Conservation (phyloP, 1,284 basidiomycete species). For the Irpex sp. region DNA sequence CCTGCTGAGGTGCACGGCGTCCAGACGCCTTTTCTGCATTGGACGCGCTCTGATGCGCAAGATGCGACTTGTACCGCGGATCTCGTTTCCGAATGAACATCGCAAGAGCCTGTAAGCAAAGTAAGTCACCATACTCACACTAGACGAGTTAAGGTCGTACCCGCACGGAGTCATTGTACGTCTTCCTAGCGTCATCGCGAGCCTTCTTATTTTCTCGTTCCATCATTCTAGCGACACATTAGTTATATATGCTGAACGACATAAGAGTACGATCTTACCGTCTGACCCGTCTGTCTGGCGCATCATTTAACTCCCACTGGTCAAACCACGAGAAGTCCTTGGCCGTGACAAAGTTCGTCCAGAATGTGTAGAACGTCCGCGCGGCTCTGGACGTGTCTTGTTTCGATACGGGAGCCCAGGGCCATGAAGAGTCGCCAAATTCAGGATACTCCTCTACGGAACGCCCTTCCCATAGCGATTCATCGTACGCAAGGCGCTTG, state of each 20-base stretch:
- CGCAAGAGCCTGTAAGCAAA: conserved; percentile 62
- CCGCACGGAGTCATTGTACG: conserved; percentile 91
- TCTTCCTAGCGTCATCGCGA: conserved; percentile 81
- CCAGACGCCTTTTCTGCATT: conserved; percentile 28
- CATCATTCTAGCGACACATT: conserved; percentile 60
- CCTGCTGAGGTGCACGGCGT: conserved; percentile 6
- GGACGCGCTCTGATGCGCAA: conserved; percentile 36
- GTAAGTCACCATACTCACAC: not conserved
- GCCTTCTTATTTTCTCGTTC: conserved; percentile 96
- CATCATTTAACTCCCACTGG: conserved; percentile 80
- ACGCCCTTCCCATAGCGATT: conserved; percentile 55
- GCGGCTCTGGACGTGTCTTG: conserved; percentile 43
- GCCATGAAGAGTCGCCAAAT: conserved; percentile 81
- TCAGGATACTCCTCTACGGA: conserved; percentile 56
- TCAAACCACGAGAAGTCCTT: conserved; percentile 94
- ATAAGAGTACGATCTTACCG: conserved; percentile 41
- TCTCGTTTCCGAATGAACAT: conserved; percentile 92
- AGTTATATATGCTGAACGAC: not conserved
- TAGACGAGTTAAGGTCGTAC: conserved; percentile 41
- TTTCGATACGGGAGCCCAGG: conserved; percentile 54
- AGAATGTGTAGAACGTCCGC: conserved; percentile 81
- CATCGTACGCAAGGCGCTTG: conserved; percentile 80
- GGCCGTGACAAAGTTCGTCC: conserved; percentile 83
- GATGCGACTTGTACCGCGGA: conserved; percentile 81
- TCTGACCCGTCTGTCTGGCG: conserved; percentile 83